A percentile compares a stretch with the other conserved stretches of the same genome.
These are phyloP conservation scores for Lachancea meyersii DNA, from an alignment of 805 yeast species.

Conservation along the genomic window DNA sequence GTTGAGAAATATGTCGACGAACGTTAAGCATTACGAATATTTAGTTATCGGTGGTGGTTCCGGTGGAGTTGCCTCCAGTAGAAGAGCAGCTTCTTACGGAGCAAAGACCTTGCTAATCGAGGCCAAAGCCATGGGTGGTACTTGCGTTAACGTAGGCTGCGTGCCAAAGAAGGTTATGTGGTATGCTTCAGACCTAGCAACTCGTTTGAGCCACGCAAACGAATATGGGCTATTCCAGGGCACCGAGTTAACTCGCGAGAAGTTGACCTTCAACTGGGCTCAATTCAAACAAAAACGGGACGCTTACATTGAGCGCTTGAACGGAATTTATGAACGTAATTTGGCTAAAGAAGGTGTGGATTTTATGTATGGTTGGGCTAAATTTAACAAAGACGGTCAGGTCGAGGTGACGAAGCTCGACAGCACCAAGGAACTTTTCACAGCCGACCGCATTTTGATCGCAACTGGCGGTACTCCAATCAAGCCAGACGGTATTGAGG, in stretches of 20 bases:
- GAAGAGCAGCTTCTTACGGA: slow-evolving; percentile 93
- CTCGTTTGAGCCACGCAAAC: slow-evolving; percentile 62
- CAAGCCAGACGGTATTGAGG: slow-evolving; percentile 61
- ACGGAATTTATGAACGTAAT: slow-evolving; percentile 89
- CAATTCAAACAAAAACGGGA: slow-evolving; percentile 81
- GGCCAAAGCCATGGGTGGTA: slow-evolving; percentile 83
- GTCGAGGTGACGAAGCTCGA: slow-evolving; percentile 74
- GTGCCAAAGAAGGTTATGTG: slow-evolving; percentile 99
- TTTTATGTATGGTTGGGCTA: slow-evolving; percentile 78
- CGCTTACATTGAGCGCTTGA: slow-evolving; percentile 79
- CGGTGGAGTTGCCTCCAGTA: slow-evolving; percentile 97
- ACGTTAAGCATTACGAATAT: slow-evolving; percentile 67
- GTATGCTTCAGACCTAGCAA: slow-evolving; percentile 91
- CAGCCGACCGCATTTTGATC: slow-evolving; percentile 77
- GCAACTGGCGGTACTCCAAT: slow-evolving; percentile 92
- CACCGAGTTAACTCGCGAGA: slow-evolving; percentile 42
- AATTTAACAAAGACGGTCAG: slow-evolving; percentile 59
- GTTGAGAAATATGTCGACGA: slow-evolving; percentile 48
- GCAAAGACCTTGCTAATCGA: slow-evolving; percentile 82
- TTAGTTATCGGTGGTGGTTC: slow-evolving; percentile 98
- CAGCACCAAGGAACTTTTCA: slow-evolving; percentile 49
- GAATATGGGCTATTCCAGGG: slow-evolving; percentile 76
- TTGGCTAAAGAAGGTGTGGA: slow-evolving; percentile 86
- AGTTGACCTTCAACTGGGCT: slow-evolving; percentile 73
- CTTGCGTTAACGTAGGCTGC: slow-evolving; percentile 99